These are phyloP conservation scores for Metschnikowia sp. DNA, from an alignment of 805 yeast species.

Conservation along the genomic window DNA sequence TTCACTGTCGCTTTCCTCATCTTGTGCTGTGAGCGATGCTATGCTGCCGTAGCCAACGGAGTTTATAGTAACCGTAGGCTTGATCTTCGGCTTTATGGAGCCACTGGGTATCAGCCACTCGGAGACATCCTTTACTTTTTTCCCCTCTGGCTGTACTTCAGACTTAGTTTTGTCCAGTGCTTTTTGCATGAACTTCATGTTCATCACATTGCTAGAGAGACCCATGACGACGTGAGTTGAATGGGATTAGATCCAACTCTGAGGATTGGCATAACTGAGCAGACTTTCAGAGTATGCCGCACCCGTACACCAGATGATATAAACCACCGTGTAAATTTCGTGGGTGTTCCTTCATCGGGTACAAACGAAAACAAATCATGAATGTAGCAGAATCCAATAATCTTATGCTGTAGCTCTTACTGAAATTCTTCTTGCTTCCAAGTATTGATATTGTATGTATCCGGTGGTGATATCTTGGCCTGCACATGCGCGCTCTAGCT, in stretches of 20 bases:
- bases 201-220: constrained; percentile 67
- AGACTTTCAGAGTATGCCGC: too few species aligned
- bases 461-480: background rate
- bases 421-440: too few species aligned
- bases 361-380: too few species aligned
- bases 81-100: constrained; percentile 24
- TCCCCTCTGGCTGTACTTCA: constrained; percentile 25
- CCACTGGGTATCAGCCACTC: constrained; percentile 48
- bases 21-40: constrained; percentile 11
- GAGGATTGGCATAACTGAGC: too few species aligned
- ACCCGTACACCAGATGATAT: too few species aligned
- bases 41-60: constrained; percentile 43
- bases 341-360: too few species aligned
- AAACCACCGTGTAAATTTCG: too few species aligned
- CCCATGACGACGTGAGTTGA: constrained; percentile 8
- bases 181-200: constrained; percentile 66
- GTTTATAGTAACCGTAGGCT: constrained; percentile 21
- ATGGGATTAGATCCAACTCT: too few species aligned
- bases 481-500: background rate
- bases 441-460: background rate
- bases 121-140: constrained; percentile 46
- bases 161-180: constrained; percentile 37
- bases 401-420: too few species aligned
- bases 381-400: too few species aligned
- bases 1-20: constrained; percentile 1